A percentile compares a stretch with the other conserved stretches of the same genome.
phyloP scores from a whole-genome alignment of 495 filamentous ascomycete species.

The Penicillium roqueforti region DNA sequence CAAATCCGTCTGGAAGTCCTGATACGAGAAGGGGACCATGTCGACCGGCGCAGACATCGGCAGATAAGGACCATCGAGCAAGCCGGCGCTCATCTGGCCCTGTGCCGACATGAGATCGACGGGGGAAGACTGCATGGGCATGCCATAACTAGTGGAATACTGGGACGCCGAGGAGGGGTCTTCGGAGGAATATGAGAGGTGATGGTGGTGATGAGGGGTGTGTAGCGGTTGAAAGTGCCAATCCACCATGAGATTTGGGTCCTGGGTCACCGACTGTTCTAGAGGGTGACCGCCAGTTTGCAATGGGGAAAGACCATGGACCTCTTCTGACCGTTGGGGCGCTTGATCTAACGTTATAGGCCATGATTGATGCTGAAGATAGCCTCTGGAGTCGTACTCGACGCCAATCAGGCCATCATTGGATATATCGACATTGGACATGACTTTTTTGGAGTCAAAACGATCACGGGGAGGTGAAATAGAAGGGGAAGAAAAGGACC shows the following conservation, averaged over 20 bases:
- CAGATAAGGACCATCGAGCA: constrained; percentile 66
- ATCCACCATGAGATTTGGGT: constrained; percentile 45
- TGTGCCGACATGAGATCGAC: constrained; percentile 69
- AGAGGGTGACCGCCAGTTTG: constrained; percentile 48
- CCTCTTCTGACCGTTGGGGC: constrained; percentile 33
- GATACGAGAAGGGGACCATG: constrained; percentile 67
- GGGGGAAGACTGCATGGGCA: constrained; percentile 54
- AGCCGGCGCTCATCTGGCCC: constrained; percentile 55
- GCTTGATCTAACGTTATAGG: constrained; percentile 41
- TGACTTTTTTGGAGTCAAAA: constrained; percentile 24
- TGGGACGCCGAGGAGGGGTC: constrained; percentile 50
- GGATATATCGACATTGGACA: constrained; percentile 45
- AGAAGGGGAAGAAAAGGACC: constrained; percentile 17
- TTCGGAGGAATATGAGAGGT: constrained; percentile 40
- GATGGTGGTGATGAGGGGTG: constrained; percentile 29
- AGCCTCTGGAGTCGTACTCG: constrained; percentile 47
- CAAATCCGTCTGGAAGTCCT: constrained; percentile 62
- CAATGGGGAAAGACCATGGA: constrained; percentile 41
- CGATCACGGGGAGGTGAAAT: constrained; percentile 5
- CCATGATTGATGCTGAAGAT: constrained; percentile 42
- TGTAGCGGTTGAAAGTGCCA: constrained; percentile 53
- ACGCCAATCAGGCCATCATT: constrained; percentile 46
- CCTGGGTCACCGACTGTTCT: constrained; percentile 43
- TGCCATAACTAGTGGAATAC: constrained; percentile 46
- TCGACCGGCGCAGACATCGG: constrained; percentile 62